phyloP scores from a whole-genome alignment of 75 land plant species.

The Adiantum capillusveneris region DNA sequence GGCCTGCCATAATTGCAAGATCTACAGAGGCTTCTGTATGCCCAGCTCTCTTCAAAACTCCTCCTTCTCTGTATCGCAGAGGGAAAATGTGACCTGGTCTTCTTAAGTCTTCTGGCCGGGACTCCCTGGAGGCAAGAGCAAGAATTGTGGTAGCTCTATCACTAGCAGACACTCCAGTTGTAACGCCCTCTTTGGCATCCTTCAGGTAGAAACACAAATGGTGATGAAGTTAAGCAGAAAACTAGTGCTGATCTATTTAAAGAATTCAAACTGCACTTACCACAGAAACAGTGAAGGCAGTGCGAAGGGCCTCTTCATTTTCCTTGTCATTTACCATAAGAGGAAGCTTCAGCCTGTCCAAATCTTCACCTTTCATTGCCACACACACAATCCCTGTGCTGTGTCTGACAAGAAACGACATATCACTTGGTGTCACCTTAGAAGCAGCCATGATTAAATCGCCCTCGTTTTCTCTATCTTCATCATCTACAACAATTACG shows the following conservation, averaged over 20 bases:
- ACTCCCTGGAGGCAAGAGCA: slow-evolving; percentile 77
- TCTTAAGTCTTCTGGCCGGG: slow-evolving; percentile 76
- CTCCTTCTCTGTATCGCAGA: slow-evolving; percentile 90
- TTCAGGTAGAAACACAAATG: slow-evolving; percentile 7
- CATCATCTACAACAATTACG: slow-evolving; percentile 96
- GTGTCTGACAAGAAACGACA: slow-evolving; percentile 87
- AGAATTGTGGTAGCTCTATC: slow-evolving; percentile 77
- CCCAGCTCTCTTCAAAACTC: slow-evolving; percentile 95
- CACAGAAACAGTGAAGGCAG: slow-evolving; percentile 95
- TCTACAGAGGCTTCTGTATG: slow-evolving; percentile 98
- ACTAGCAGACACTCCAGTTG: slow-evolving; percentile 92
- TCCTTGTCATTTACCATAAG: slow-evolving; percentile 69
- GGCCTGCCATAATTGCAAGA: slow-evolving; percentile 80
- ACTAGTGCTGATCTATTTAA: neutral
- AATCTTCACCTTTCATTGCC: slow-evolving; percentile 80
- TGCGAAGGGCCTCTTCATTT: slow-evolving; percentile 78
- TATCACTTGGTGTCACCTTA: slow-evolving; percentile 70
- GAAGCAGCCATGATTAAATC: slow-evolving; percentile 96
- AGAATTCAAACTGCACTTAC: slow-evolving; percentile 32
- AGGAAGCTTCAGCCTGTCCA: slow-evolving; percentile 69
- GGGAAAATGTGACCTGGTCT: slow-evolving; percentile 98
- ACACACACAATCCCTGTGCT: slow-evolving; percentile 98
- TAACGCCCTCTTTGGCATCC: slow-evolving; percentile 92
- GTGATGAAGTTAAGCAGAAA: too few species aligned
- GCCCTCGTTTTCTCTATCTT: slow-evolving; percentile 98